Evolutionary conservation across 176 grass and related monocot species (phyloP).

Genomic region (Neostapfia colusana): DNA sequence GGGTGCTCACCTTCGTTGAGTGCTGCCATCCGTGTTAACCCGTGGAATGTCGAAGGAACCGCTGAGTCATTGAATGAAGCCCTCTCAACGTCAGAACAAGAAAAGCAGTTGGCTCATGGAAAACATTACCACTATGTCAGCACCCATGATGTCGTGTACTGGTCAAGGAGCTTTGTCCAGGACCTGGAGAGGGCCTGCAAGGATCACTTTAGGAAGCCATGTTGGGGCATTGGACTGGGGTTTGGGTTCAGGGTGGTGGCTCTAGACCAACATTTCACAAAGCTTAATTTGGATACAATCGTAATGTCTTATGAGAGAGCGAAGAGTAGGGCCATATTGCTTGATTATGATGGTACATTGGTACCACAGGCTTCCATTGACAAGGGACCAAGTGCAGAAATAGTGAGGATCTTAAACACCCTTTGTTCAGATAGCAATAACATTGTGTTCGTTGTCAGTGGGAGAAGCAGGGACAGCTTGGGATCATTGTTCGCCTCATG

Average conservation of each 20-base stretch:
- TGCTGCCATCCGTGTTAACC: slow-evolving; percentile 79
- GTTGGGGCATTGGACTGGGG: slow-evolving; percentile 86
- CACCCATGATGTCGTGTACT: slow-evolving; percentile 77
- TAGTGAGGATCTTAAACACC: slow-evolving; percentile 65
- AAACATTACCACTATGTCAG: slow-evolving; percentile 83
- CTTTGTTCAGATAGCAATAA: slow-evolving; percentile 67
- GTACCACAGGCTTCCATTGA: slow-evolving; percentile 57
- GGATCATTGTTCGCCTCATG: slow-evolving; percentile 60
- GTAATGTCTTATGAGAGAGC: slow-evolving; percentile 66
- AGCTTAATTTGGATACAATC: slow-evolving; percentile 76
- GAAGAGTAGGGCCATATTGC: slow-evolving; percentile 67
- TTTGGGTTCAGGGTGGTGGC: slow-evolving; percentile 93
- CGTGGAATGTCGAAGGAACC: slow-evolving; percentile 71
- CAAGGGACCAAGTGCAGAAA: slow-evolving; percentile 57
- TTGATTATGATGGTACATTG: slow-evolving; percentile 92
- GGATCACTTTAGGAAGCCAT: slow-evolving; percentile 81
- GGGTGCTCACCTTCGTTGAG: slow-evolving; percentile 83
- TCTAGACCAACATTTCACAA: slow-evolving; percentile 73
- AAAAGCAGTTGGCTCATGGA: slow-evolving; percentile 79
- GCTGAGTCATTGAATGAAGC: slow-evolving; percentile 75
- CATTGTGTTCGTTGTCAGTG: slow-evolving; percentile 69
- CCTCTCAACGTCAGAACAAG: slow-evolving; percentile 56
- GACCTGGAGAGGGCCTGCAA: slow-evolving; percentile 80
- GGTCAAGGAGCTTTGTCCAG: slow-evolving; percentile 74
- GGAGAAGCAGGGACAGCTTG: slow-evolving; percentile 56